phyloP scores from a whole-genome alignment of 2,329 filamentous ascomycete genomes.

The Dendrostoma leiphaemia region DNA sequence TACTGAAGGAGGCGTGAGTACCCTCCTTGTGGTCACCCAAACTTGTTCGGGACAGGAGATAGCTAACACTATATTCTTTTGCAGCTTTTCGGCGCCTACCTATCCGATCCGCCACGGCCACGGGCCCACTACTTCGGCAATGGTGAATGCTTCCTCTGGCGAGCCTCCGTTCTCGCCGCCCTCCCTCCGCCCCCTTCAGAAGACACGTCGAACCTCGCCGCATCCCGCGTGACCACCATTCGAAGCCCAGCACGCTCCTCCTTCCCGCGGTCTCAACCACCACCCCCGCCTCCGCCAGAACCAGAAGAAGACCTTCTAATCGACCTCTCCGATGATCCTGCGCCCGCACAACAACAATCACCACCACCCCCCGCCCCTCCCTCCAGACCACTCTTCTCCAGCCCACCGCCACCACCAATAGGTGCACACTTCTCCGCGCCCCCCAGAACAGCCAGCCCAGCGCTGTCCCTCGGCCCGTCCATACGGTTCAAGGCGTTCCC shows the following conservation, averaged over 20 bases:
- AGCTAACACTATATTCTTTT: background rate
- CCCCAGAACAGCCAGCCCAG: slow-evolving; percentile 21
- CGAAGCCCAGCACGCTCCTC: slow-evolving; percentile 22
- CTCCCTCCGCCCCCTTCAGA: slow-evolving; percentile 68
- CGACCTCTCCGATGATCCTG: slow-evolving; percentile 19
- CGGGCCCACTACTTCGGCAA: slow-evolving; percentile 87
- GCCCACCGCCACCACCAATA: background rate
- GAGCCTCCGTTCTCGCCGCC: slow-evolving; percentile 64
- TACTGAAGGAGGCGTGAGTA: slow-evolving; percentile 66
- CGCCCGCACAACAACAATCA: slow-evolving; percentile 22
- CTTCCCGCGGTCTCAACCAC: slow-evolving; percentile 16
- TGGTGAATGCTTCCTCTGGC: slow-evolving; percentile 93
- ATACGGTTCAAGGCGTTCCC: slow-evolving; percentile 97
- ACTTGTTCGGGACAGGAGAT: too few relatives aligned
- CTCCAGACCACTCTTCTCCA: background rate
- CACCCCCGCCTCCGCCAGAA: slow-evolving; percentile 30
- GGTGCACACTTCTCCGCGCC: background rate
- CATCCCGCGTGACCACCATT: slow-evolving; percentile 41
- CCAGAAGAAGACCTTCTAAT: slow-evolving; percentile 21
- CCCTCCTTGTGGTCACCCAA: background rate
- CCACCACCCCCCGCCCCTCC: background rate
- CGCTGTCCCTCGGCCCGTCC: slow-evolving; percentile 61
- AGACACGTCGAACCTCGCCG: slow-evolving; percentile 44
- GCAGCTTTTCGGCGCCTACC: slow-evolving; percentile 86
- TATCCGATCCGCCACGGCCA: slow-evolving; percentile 84